Conservation (phyloP, 768 basidiomycete species). For the Trametes gibbosa region DNA sequence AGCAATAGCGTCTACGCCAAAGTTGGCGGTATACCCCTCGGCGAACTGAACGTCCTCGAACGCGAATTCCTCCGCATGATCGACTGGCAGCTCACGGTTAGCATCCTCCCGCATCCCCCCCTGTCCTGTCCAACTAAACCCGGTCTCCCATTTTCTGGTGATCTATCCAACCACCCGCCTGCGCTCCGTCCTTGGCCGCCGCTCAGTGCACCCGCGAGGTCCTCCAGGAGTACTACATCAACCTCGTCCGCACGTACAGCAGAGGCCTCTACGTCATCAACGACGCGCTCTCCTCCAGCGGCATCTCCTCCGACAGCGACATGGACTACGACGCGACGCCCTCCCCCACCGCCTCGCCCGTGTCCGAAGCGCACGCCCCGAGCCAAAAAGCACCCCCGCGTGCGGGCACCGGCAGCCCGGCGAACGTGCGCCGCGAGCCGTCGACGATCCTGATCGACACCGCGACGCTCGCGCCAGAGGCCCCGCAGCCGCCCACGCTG, state of each 20-base stretch:
- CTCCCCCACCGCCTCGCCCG: constrained; percentile 36
- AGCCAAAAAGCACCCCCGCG: constrained; percentile 4
- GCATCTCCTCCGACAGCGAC: constrained; percentile 48
- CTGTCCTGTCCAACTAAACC: constrained; percentile 14
- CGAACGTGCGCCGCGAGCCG: constrained; percentile 25
- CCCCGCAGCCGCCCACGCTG: constrained; percentile 60
- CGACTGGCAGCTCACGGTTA: constrained; percentile 93
- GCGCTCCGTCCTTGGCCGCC: constrained; percentile 1
- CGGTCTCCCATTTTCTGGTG: no score
- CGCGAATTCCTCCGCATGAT: constrained; percentile 89
- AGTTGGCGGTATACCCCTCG: constrained; percentile 90
- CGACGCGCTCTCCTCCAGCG: constrained; percentile 35
- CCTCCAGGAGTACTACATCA: constrained; percentile 92
- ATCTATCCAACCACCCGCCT: no score
- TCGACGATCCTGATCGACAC: constrained; percentile 40
- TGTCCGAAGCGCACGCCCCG: constrained; percentile 23
- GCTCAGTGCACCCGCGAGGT: constrained; percentile 86
- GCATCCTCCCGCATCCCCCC: constrained; percentile 34
- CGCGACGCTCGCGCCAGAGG: constrained; percentile 39
- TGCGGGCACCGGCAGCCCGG: constrained; percentile 3
- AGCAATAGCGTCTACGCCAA: constrained; percentile 93
- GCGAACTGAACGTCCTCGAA: constrained; percentile 93
- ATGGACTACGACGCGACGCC: constrained; percentile 46
- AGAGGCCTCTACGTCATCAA: constrained; percentile 52
- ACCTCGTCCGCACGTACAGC: constrained; percentile 85